Base-by-base conservation (phyloP, 371 early-diverging fungal species). In the Mortierella sp. region DNA sequence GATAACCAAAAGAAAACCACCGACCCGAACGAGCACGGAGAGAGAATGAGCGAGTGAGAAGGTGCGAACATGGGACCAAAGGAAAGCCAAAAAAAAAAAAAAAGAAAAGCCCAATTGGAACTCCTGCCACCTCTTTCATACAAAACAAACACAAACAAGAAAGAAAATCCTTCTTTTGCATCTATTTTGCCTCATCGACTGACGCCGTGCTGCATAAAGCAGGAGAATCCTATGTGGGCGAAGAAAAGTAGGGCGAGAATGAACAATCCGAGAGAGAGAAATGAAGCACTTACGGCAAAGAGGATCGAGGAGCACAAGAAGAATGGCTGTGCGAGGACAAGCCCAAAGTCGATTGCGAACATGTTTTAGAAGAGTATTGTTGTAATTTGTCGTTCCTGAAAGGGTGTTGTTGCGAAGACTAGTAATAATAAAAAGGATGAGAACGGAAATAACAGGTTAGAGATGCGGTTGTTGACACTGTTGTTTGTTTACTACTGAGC, bases 301-400 rank as follows among this genome's bases (percentile, higher is more conserved):
- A 84, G 81, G 71, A 81, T 44, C 57, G 81, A 53, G 48, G 85
- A 84, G 76, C 85, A 84, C 26, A 81, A 64, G 73, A 81, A 84
- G 67, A 84, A 84, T 59, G 85, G 85, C 70, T 84, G 85, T 26
- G 81, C 85, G 8, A 78, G 43, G 43, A 83, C 72, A 54, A 83
- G 84, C 34, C 74, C 61, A 34, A 76, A 44, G 50, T 82, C 76
- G 40, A 76, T 43, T 61, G 67, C 74, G 50, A 34, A 37, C 83
- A 83, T 83, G 51, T 71, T 46, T 16, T 67, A 9, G 70, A 28
- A 72, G 71, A 61, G n/a, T 71, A 44, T 51, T 50, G 44, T 31
- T 5, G 53, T 24, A 31, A 44, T 31, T 11, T 61, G 19, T 31
- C 37, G 76, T 76, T 76, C 57, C 76, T 72, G 77, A 71, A 69